Base-by-base conservation (phyloP, 345 rosid species). In the Draba incana region DNA sequence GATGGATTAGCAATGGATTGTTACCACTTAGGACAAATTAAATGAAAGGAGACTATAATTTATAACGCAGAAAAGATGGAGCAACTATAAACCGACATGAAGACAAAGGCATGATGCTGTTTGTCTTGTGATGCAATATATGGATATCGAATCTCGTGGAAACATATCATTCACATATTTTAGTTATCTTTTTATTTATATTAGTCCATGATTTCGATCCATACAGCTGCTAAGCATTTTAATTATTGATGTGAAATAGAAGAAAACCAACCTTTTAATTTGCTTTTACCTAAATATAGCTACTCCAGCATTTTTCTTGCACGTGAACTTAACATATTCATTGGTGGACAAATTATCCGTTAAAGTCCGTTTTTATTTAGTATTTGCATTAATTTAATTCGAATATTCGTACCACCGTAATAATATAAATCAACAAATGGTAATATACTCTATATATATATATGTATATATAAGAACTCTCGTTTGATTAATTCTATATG, bases 91-190 rank as follows among this genome's bases (percentile, higher is more conserved):
- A 68, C 64, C 73, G 78, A 68, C 78, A 74, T 60, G 74, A 38
- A 60, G 57, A 74, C 78, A 74, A 61, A 53, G 74, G 52, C 73
- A 74, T 60, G 58, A 54, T 74, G 78, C 64, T 67, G 53, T 74
- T 68, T 68, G 78, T 68, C 78, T 61, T 67, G 69, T 68, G 69
- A 74, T 53, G 68, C 57, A 74, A 53, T 60, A 61, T 45, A 41
- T 57, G 38, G 31, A 49, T 57, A 59, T 60, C 15, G 12, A 52
- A 27, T 74, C 64, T 38, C 69, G 69, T 68, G 74, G 74, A 68
- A 61, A 61, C 64, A 54, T 61, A 53, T 62, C 69, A 68, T 68
- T 67, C 74, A 67, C 69, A 74, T 52, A 38, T 61, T 67, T 61
- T 61, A 48, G 28, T 62, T 61, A 52, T 39, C 45, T 59, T 66